Evolutionary conservation across 1,284 basidiomycete species (phyloP).

Genomic region (Marasmius sp.): DNA sequence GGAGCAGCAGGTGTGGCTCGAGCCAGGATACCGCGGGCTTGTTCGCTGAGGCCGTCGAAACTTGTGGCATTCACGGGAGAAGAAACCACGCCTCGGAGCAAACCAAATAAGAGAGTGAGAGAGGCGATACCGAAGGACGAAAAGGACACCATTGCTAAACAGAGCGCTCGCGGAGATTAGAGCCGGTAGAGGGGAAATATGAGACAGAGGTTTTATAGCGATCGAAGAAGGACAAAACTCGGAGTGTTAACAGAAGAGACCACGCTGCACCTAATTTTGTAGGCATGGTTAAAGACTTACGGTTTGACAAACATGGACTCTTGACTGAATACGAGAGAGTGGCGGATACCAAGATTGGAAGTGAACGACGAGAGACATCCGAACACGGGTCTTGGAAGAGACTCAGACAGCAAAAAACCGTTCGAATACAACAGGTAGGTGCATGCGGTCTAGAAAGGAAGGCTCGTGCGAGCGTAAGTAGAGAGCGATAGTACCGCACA

Average conservation of each 20-base stretch:
- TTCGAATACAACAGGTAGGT: no score
- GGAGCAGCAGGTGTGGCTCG: constrained; percentile 39
- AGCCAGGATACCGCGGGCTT: constrained; percentile 39
- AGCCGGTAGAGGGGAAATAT: neutral
- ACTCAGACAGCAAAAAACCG: no score
- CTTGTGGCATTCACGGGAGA: constrained; percentile 20
- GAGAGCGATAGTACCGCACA: no score
- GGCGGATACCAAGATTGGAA: no score
- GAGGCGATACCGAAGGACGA: constrained; percentile 14
- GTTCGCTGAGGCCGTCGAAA: constrained; percentile 25
- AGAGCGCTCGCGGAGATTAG: neutral
- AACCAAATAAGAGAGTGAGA: constrained; percentile 15
- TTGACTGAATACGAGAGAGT: no score
- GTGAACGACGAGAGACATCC: no score
- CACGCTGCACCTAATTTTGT: neutral
- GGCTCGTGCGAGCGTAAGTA: no score
- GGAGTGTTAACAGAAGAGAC: neutral
- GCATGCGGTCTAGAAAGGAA: no score
- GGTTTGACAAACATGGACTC: neutral
- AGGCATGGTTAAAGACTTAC: neutral
- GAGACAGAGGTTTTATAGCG: neutral
- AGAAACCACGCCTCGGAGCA: constrained; percentile 13
- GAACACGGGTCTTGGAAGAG: no score
- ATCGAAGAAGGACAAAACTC: neutral
- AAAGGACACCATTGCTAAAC: constrained; percentile 2